Evolutionary conservation across 805 yeast genomes (phyloP), one percentile per base, ranked within the genome.

Genomic region (Wickerhamiella brachini): DNA sequence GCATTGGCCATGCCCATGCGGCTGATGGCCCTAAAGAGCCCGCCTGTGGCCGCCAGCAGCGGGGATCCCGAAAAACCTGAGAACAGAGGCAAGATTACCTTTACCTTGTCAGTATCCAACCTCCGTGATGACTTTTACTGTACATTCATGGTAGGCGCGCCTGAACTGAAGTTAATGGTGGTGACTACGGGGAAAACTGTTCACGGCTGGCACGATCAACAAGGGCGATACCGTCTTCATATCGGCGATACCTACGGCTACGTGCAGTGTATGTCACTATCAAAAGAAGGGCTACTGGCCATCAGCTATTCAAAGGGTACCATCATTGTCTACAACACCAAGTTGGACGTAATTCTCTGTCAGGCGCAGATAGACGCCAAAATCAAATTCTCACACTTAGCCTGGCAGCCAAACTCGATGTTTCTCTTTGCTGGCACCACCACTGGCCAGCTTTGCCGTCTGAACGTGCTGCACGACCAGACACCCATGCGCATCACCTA

Each of bases 101-200:
- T 37, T 9, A 37, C 17, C 7, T 15, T 37, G 20, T 7, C 41
- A 13, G 47, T 29, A 15, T 20, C 37, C 4, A 18, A 9, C 2
- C 17, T 45, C n/a, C 38, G 47, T 8, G 47, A 45, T 9, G 38
- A 45, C 15, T 45, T 29, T n/a, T 45, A 45, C 39, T 26, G 38
- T 17, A 45, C 47, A n/a, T 15, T 45, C 3, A 15, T 45, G 24
- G 21, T n/a, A 5, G 17, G 18, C 12, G 47, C 17, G 5, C 47
- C 47, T 39, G 39, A 26, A 12, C 12, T n/a, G 5, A 34, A 29
- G 20, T 3, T 26, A 9, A 15, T 23, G 10, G 24, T 26, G 10
- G 31, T 45, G 5, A 17, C 39, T 5, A 29, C 20, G 17, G 47
- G 39, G 17, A 17, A 29, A 9, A 17, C n/a, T 12, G 39, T 45